phyloP scores from a whole-genome alignment of 176 grass and related monocot genomes.

The Oryza brachyantha region DNA sequence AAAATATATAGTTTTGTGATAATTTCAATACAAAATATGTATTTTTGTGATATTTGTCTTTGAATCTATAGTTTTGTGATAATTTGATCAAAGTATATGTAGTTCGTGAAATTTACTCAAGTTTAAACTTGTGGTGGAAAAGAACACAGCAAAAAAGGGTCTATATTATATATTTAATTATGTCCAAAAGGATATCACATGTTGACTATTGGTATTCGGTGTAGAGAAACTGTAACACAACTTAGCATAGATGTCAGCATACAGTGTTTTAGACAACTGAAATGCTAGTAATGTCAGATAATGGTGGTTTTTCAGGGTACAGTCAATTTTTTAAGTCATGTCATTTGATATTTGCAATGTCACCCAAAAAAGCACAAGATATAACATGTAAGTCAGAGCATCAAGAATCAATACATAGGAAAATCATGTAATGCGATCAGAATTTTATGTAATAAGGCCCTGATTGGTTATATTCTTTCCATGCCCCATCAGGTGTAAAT shows the following conservation, averaged over 20 bases:
- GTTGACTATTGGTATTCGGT: neutral
- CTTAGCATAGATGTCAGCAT: neutral
- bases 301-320: neutral
- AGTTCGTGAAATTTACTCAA: too few relatives aligned
- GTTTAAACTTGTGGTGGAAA: neutral
- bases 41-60: too few relatives aligned
- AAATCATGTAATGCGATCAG: neutral
- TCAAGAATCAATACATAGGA: neutral
- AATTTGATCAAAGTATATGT: too few relatives aligned
- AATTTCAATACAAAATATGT: too few relatives aligned
- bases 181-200: neutral
- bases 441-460: neutral
- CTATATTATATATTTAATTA: neutral
- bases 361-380: neutral
- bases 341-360: neutral
- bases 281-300: neutral
- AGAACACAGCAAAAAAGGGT: neutral
- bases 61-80: too few relatives aligned
- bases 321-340: neutral
- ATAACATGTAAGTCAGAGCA: neutral
- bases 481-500: neutral
- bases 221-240: neutral
- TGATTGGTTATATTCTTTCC: neutral
- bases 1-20: too few relatives aligned
- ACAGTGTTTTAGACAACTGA: neutral